These are phyloP conservation scores for Chrysophaeum taylorii DNA, from an alignment of 352 stramenopile genomes.

Conservation along the genomic window DNA sequence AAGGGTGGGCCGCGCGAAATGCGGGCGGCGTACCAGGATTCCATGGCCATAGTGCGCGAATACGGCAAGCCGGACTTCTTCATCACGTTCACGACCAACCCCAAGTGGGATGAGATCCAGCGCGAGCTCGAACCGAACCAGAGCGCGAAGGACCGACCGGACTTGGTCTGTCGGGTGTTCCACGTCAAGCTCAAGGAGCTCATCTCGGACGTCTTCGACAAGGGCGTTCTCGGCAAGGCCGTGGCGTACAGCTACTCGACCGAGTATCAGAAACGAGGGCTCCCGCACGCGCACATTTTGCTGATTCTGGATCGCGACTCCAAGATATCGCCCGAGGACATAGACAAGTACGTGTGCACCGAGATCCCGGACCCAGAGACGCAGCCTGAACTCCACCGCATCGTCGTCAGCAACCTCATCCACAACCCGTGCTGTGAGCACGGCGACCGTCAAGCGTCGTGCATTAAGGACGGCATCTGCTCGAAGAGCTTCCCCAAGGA, in stretches of 20 bases:
- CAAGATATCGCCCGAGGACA: conserved; percentile 21
- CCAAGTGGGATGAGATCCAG: conserved; percentile 40
- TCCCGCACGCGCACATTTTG: conserved; percentile 44
- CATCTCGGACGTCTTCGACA: conserved; percentile 33
- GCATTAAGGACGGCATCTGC: conserved; percentile 28
- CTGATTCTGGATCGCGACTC: conserved; percentile 38
- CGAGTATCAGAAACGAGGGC: conserved; percentile 45
- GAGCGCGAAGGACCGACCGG: conserved; percentile 18
- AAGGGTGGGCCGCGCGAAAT: conserved; percentile 20
- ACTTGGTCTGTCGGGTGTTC: conserved; percentile 37
- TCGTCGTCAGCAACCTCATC: conserved; percentile 19
- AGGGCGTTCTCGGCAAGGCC: conserved; percentile 29
- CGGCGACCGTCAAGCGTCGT: too few relatives aligned
- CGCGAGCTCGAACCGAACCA: conserved; percentile 21
- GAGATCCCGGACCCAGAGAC: conserved; percentile 16
- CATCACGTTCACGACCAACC: conserved; percentile 47
- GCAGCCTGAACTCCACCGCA: conserved; percentile 3
- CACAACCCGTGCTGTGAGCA: conserved; percentile 20
- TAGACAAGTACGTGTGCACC: conserved; percentile 25
- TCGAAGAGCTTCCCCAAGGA: conserved; percentile 30
- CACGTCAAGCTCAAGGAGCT: conserved; percentile 35
- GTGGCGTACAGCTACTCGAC: conserved; percentile 34
- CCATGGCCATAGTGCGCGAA: conserved; percentile 37
- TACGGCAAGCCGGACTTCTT: conserved; percentile 40
- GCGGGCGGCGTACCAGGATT: conserved; percentile 31